A percentile compares a stretch with the other conserved stretches of the same genome.
These are phyloP conservation scores for Rubroshorea leprosula DNA, from an alignment of 345 rosid species.

Conservation along the genomic window DNA sequence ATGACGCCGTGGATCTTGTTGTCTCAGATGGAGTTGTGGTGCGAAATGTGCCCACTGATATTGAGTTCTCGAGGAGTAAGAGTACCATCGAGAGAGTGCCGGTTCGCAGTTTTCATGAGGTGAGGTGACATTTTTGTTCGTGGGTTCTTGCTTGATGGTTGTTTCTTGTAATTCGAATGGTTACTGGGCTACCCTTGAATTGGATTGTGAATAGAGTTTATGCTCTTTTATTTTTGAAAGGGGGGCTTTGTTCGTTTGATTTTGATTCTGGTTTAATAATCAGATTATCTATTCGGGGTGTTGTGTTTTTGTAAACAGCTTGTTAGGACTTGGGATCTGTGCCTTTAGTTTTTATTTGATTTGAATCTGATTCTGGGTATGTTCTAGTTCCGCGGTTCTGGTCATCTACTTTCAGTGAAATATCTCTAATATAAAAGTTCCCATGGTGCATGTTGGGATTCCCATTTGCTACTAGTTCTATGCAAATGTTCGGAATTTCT, in stretches of 20 bases:
- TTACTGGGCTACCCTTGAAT: not conserved
- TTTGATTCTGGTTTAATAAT: not conserved
- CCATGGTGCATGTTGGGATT: not conserved
- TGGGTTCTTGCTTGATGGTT: conserved; percentile 5
- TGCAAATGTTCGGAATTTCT: conserved; percentile 7
- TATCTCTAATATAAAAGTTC: not conserved
- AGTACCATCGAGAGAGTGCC: conserved; percentile 41
- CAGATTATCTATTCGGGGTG: not conserved
- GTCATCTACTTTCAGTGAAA: not conserved
- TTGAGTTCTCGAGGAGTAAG: conserved; percentile 46
- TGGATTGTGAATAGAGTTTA: not conserved
- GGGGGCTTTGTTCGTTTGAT: not conserved
- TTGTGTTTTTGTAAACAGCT: too few species aligned
- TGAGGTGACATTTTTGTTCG: conserved; percentile 19
- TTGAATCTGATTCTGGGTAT: too few species aligned
- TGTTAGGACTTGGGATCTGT: not conserved
- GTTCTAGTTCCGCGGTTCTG: not conserved
- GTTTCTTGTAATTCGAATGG: not conserved
- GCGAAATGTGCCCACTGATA: conserved; percentile 57
- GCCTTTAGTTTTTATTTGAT: not conserved
- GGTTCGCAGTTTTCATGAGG: conserved; percentile 79
- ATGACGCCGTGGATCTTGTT: conserved; percentile 49
- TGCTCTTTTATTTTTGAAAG: too few species aligned
- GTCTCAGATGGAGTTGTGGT: conserved; percentile 45
- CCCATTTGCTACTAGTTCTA: conserved; percentile 8